Percentiles rank a stretch among this genome's conserved stretches.
Evolutionary conservation across 2,329 filamentous ascomycete genomes (phyloP).

Genomic region (Xylariaceae sp.): DNA sequence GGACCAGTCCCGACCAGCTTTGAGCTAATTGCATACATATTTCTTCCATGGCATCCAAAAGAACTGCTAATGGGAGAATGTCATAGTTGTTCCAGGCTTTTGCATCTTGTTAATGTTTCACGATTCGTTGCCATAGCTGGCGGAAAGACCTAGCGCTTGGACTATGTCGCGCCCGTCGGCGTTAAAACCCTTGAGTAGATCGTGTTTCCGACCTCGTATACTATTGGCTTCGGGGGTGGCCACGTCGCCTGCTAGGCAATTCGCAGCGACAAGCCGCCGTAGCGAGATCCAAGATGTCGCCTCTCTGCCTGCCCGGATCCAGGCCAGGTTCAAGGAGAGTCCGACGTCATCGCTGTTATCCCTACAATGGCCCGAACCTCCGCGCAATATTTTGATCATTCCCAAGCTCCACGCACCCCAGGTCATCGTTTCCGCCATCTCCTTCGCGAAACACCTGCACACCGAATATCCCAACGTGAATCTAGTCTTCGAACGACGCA

Average conservation of each 20-base stretch:
- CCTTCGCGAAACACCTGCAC: slow-evolving; percentile 65
- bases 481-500: slow-evolving; percentile 73
- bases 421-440: slow-evolving; percentile 47
- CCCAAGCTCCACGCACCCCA: slow-evolving; percentile 53
- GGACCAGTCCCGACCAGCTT: too few relatives aligned
- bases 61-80: too few relatives aligned
- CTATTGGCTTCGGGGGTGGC: slow-evolving; percentile 1
- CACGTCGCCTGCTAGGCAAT: slow-evolving; percentile 30
- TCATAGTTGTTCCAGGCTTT: too few relatives aligned
- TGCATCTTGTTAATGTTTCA: too few relatives aligned
- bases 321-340: slow-evolving; percentile 60
- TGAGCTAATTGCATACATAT: too few relatives aligned
- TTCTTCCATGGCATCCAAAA: too few relatives aligned
- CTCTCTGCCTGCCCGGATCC: slow-evolving; percentile 48
- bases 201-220: slow-evolving; percentile 2
- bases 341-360: slow-evolving; percentile 49
- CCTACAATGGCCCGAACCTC: slow-evolving; percentile 49
- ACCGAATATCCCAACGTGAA: slow-evolving; percentile 74
- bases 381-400: slow-evolving; percentile 52
- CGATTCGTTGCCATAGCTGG: too few relatives aligned
- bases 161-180: too few relatives aligned
- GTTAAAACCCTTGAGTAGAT: background rate
- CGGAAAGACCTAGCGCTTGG: too few relatives aligned
- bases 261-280: slow-evolving; percentile 43
- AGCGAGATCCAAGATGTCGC: slow-evolving; percentile 46